Base-by-base conservation (phyloP, 805 yeast species). In the Yarrowia phangngaensis region DNA sequence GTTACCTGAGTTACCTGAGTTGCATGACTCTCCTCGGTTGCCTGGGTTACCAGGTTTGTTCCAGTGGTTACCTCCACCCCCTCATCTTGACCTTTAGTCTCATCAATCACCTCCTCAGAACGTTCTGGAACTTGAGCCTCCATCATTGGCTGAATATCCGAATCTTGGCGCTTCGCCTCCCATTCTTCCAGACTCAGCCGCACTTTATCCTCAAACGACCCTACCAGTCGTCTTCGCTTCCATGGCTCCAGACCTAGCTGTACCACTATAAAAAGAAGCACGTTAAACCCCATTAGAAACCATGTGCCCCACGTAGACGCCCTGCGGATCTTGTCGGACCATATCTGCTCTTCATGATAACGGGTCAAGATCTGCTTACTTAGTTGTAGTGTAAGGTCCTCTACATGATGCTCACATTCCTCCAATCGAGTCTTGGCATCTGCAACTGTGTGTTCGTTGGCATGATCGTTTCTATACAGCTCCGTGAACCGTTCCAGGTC, bases 241-340 rank as follows among this genome's bases (percentile, higher is more conserved):
- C 95, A 87, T 0, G 99, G 98, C 67, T 92, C 99, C 40, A 92
- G 77, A 1, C 88, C 71, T 56, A 92, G 69, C 55, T 95, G 95
- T 13, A 94, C 92, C 6, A 84, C 70, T 3, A 88, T 60, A 55
- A 92, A 88, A 20, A 94, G 64, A 7, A 84, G 45, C 19, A 90
- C 73, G 67, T 92, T 92, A 54, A 87, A 74, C 1, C 87, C 92
- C 95, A 89, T 87, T 32, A 92, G 71, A 4, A 81, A 68, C 73
- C 92, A 79, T 0, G 99, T 92, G 2, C 97, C 98, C 95, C 96
- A 92, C 0, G 97, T 89, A 5, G 95, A 85, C 4, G 95, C 87
- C 55, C 89, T 76, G 53, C 98, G 72, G 52, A 92, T 92, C 64
- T 89, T 89, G 66, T 92, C 98, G 2, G 96, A 86, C 97, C 98